Evolutionary conservation across 225 moss, liverwort and hornwort genomes (phyloP).

Genomic region (Climacium dendroides): DNA sequence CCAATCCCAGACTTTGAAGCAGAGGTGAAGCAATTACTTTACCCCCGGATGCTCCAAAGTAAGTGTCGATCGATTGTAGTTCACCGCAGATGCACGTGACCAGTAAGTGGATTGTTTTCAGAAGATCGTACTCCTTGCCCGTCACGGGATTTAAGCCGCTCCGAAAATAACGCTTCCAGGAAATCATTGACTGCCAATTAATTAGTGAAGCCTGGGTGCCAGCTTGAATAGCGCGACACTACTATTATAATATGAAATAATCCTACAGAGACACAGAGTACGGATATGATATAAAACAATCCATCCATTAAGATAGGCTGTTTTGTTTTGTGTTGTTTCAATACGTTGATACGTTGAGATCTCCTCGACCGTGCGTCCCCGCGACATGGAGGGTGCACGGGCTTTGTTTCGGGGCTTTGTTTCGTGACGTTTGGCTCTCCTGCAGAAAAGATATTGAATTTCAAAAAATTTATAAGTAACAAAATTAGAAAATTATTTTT

Average conservation of each 20-base stretch:
- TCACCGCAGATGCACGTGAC: neutral
- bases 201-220: neutral
- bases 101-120: neutral
- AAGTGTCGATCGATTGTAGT: neutral
- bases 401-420: too few relatives aligned
- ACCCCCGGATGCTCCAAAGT: neutral
- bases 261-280: neutral
- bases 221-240: neutral
- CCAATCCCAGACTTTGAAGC: neutral
- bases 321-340: too few relatives aligned
- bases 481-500: too few relatives aligned
- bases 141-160: neutral
- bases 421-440: too few relatives aligned
- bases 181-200: neutral
- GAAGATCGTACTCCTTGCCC: neutral
- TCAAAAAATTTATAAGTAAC: too few relatives aligned
- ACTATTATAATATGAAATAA: neutral
- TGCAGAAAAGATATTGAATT: too few relatives aligned
- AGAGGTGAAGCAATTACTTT: neutral
- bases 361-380: too few relatives aligned
- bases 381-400: too few relatives aligned
- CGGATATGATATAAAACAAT: neutral
- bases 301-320: too few relatives aligned
- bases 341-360: too few relatives aligned
- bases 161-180: neutral